Base-by-base conservation (phyloP, 148 eudicot genomes). In the Heliosperma pusillum region DNA sequence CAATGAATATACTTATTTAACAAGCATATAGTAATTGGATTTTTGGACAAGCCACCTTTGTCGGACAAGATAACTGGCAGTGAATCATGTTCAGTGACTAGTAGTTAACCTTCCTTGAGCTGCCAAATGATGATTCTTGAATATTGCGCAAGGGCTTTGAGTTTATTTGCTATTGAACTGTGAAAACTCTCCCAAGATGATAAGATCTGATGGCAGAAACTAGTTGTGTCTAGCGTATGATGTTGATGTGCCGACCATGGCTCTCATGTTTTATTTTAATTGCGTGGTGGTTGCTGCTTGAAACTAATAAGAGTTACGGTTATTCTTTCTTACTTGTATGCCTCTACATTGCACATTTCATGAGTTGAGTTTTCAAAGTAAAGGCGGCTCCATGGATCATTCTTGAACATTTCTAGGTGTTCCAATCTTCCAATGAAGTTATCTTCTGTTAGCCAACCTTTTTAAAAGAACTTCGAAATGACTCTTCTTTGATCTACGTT, bases 131-230 rank as follows among this genome's bases (percentile, higher is more conserved):
- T 75, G 78, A 80, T 61, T 50, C 50, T 24, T 73, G 40, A 33
- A 59, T 33, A 68, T 74, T 79, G 82, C 77, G 81, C 81, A 73
- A 66, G 81, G 77, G 81, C 47, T 73, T 79, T 66, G 81, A 79
- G 68, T 47, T 79, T 66, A 45, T 57, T 73, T 67, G 25, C 55
- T 73, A 47, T 25, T 26, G 66, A 63, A 36, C 57, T 36, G 13
- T 78, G 76, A 73, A 29, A 73, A 78, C n/a, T 72, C 21, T 63
- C 4, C 4, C 20, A 21, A 59, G 25, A 59, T 59, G 13, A 47
- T 47, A 10, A 33, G 40, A 47, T 47, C 53, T 78, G 81, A 73
- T 78, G 77, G 73, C 81, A 72, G 69, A 63, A 58, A 75, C 21
- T 52, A 17, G 61, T 30, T 50, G 61, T 33, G 40, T 33, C 6